Evolutionary conservation across 2,329 filamentous ascomycete genomes (phyloP), one percentile per base, ranked within the genome.

Genomic region (Penicillium sp.): DNA sequence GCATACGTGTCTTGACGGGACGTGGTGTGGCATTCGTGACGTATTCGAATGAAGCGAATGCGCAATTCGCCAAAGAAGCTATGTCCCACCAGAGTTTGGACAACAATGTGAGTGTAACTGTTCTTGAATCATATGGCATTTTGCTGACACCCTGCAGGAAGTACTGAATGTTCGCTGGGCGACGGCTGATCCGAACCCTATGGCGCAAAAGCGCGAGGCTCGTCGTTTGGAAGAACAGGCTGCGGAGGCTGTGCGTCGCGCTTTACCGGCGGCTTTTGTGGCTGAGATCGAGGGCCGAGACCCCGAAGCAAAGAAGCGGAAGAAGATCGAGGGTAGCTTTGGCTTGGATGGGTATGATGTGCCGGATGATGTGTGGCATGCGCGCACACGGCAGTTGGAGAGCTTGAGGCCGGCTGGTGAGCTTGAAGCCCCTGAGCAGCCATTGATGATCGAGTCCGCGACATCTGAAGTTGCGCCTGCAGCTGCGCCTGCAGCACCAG

Each of bases 161-260:
- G 84, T 96, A 18, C 74, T 98, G 22, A 98, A 98, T 68, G 90
- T 98, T 39, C 80, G 94, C 53, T 98, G 93, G 93, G 93, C 93
- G 34, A 98, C 93, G 0, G 86, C 89, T 6, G 93, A 98, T 64
- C 93, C 93, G 1, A 98, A 98, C 58, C 93, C 93, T 0, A 84
- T 93, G 75, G 89, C 91, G 1, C 89, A 95, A 67, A 94, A 94
- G 54, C 80, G 94, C 50, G 93, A 98, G 70, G 91, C 86, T 2
- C 78, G 86, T 31, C 79, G 85, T 32, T 85, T 98, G 50, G 93
- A 98, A 65, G 93, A 98, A 64, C 93, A 98, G 67, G 93, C 93
- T 1, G 93, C 93, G 0, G 93, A 96, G 61, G 94, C 93, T 1
- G 89, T 98, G 47, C 77, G 93, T 14, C 78, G 86, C 55, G 91